These are phyloP conservation scores for Tribonema minus DNA, from an alignment of 108 stramenopile genomes.

Conservation along the genomic window DNA sequence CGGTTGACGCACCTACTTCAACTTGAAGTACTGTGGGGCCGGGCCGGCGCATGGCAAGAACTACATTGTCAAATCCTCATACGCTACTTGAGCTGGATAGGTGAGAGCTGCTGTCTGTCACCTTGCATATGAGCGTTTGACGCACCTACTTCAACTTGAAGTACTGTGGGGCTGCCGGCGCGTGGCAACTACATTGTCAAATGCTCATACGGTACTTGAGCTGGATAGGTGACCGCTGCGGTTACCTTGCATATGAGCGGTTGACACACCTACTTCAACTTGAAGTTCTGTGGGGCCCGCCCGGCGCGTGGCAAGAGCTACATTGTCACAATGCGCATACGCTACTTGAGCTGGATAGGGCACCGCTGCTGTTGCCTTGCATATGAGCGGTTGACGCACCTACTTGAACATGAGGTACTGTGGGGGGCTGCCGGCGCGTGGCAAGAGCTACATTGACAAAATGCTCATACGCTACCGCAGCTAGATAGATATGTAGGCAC, in stretches of 20 bases:
- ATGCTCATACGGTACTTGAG: constrained; percentile 57
- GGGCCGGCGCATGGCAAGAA: constrained; percentile 51
- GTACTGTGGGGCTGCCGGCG: constrained; percentile 50
- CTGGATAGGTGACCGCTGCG: constrained; percentile 35
- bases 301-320: constrained; percentile 57
- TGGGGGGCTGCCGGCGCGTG: constrained; percentile 48
- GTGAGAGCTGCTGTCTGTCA: not conserved
- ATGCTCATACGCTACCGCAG: constrained; percentile 55
- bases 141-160: too few species aligned
- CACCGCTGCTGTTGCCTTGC: not conserved
- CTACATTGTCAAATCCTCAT: constrained; percentile 59
- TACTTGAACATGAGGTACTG: too few species aligned
- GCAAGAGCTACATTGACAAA: constrained; percentile 58
- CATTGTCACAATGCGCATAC: constrained; percentile 58
- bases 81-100: constrained; percentile 51
- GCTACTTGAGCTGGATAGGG: constrained; percentile 55
- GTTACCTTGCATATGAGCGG: not conserved
- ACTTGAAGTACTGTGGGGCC: too few species aligned
- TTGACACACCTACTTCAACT: too few species aligned
- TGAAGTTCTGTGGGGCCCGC: too few species aligned
- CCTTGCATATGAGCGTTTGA: not conserved
- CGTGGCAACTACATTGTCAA: constrained; percentile 59
- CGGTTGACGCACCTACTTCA: too few species aligned
- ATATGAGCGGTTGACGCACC: too few species aligned
- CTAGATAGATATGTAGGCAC: constrained; percentile 22